Conservation (phyloP, 169 alveolate genomes). For the Perkinsus marinus region DNA sequence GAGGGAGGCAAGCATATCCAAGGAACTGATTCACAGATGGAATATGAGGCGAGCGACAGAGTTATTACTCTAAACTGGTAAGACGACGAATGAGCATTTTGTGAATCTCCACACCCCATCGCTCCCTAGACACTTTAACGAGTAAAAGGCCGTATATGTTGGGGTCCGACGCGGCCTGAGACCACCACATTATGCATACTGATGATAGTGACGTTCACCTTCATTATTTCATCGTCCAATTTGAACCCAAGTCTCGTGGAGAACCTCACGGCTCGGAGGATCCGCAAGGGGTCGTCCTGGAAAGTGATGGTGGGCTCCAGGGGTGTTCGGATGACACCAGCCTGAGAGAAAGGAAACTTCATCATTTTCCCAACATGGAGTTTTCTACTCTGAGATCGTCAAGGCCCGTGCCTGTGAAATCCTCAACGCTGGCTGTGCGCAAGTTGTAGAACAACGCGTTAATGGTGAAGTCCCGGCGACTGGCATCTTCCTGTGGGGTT, state of each 20-base stretch:
- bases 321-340: conserved; percentile 80
- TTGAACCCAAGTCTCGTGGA: conserved; percentile 68
- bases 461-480: conserved; percentile 92
- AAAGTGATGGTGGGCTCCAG: conserved; percentile 77
- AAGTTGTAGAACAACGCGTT: conserved; percentile 91
- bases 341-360: neutral
- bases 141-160: conserved; percentile 12
- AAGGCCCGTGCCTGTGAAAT: conserved; percentile 60
- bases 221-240: conserved; percentile 50
- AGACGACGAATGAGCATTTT: conserved; percentile 19
- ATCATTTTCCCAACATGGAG: neutral
- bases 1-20: too few relatives aligned
- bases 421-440: conserved; percentile 79
- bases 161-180: neutral
- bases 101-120: conserved; percentile 32
- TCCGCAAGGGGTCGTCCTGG: conserved; percentile 94
- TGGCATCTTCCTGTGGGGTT: conserved; percentile 68
- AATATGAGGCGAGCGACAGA: too few relatives aligned
- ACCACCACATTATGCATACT: too few relatives aligned
- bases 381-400: neutral
- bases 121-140: conserved; percentile 28
- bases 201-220: too few relatives aligned
- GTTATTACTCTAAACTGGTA: neutral
- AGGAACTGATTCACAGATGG: too few relatives aligned
- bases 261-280: conserved; percentile 89